Percentiles rank a stretch among this genome's conserved stretches.
Evolutionary conservation across 1,284 basidiomycete genomes (phyloP).

Genomic region (Mixia osmundae): DNA sequence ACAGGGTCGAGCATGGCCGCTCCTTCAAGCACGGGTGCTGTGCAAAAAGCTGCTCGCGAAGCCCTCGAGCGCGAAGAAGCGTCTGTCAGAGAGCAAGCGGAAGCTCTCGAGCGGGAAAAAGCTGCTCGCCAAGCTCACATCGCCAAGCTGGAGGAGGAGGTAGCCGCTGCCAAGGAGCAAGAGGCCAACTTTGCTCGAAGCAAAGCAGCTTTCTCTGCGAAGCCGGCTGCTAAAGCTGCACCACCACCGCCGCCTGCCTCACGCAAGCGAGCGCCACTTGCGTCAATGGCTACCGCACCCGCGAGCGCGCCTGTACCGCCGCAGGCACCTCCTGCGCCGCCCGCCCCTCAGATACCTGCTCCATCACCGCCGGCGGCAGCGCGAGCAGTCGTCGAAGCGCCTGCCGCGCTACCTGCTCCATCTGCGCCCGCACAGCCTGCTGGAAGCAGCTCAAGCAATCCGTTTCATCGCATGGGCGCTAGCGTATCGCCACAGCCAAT

Average conservation of each 20-base stretch:
- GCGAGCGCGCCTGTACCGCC: constrained; percentile 20
- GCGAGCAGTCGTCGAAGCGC: not conserved
- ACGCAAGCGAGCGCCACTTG: constrained; percentile 6
- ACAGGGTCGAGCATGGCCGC: constrained; percentile 4
- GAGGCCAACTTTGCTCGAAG: constrained; percentile 23
- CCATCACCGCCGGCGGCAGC: constrained; percentile 1
- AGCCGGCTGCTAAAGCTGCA: constrained; percentile 25
- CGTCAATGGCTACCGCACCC: constrained; percentile 10
- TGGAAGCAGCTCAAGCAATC: constrained; percentile 3
- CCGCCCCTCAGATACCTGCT: constrained; percentile 13
- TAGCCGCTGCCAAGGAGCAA: constrained; percentile 40
- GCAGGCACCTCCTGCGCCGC: constrained; percentile 20
- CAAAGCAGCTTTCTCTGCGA: constrained; percentile 19
- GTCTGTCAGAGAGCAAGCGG: constrained; percentile 42
- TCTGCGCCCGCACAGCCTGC: not conserved
- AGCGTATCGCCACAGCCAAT: not conserved
- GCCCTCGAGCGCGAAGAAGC: constrained; percentile 42
- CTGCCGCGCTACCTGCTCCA: constrained; percentile 4
- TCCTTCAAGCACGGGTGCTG: not conserved
- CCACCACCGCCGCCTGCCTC: constrained; percentile 15
- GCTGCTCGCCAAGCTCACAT: constrained; percentile 18
- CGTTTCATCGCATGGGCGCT: constrained; percentile 5
- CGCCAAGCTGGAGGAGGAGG: constrained; percentile 25
- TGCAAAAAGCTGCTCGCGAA: constrained; percentile 10
- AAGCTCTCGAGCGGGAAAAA: constrained; percentile 49